phyloP scores from a whole-genome alignment of 2,329 filamentous ascomycete genomes.

The Pseudodiploospora longispora region DNA sequence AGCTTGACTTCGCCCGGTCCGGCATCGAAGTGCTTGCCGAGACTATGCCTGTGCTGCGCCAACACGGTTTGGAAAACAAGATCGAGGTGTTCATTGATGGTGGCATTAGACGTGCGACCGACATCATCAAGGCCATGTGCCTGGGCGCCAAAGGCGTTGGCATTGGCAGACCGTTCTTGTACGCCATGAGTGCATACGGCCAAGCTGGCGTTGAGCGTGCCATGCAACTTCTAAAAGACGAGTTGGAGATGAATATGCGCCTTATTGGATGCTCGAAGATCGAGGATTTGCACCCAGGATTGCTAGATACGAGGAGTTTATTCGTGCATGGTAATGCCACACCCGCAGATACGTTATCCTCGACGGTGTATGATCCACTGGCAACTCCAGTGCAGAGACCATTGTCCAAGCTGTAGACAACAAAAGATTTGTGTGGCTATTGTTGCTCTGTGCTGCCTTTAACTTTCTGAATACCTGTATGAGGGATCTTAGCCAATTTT shows the following conservation, averaged over 20 bases:
- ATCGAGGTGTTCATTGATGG: constrained; percentile 91
- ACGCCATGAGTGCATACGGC: constrained; percentile 92
- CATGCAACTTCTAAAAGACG: constrained; percentile 87
- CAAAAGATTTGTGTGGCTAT: neutral
- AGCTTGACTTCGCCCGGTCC: constrained; percentile 85
- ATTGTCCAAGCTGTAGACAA: constrained; percentile 41
- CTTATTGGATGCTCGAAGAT: constrained; percentile 73
- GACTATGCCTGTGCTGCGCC: constrained; percentile 78
- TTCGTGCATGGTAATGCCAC: constrained; percentile 41
- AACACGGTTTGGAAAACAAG: constrained; percentile 62
- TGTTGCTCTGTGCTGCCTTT: neutral
- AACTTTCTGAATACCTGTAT: too few species aligned
- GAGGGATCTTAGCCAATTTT: neutral
- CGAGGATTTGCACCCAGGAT: constrained; percentile 67
- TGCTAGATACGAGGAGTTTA: constrained; percentile 72
- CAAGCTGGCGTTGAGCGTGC: constrained; percentile 79
- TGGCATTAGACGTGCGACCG: constrained; percentile 80
- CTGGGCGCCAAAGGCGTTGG: constrained; percentile 87
- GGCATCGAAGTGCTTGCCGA: constrained; percentile 87
- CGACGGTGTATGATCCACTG: constrained; percentile 46
- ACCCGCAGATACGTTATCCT: constrained; percentile 40
- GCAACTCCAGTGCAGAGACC: constrained; percentile 43
- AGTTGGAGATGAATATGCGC: constrained; percentile 99
- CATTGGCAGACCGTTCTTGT: constrained; percentile 90
- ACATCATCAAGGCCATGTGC: constrained; percentile 92